A percentile compares a stretch with the other conserved stretches of the same genome.
These are phyloP conservation scores for Ophiosphaerella korrae DNA, from an alignment of 2,329 filamentous ascomycete genomes.

Conservation along the genomic window DNA sequence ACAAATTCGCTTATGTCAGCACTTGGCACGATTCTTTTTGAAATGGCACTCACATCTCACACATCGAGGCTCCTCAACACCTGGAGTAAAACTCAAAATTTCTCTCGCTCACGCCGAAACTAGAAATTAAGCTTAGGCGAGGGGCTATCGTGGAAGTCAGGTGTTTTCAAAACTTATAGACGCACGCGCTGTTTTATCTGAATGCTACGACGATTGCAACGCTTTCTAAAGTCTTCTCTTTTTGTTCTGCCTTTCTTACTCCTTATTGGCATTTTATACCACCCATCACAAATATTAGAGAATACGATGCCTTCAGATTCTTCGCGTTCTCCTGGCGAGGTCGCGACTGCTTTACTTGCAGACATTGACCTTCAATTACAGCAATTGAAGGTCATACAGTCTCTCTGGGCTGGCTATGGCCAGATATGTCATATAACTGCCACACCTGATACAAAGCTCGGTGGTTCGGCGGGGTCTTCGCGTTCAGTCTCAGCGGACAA, in stretches of 20 bases:
- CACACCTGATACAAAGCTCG: conserved; percentile 7
- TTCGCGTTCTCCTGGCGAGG: conserved; percentile 16
- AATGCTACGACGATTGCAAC: conserved; percentile 1
- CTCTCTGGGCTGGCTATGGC: conserved; percentile 56
- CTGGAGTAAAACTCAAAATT: too few species aligned
- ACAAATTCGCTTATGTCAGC: too few species aligned
- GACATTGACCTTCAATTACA: conserved; percentile 29
- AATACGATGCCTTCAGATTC: conserved; percentile 46
- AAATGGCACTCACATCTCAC: too few species aligned
- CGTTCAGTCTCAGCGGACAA: conserved; percentile 7
- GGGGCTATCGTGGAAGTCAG: too few species aligned
- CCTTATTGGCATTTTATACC: background rate
- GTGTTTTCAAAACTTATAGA: background rate
- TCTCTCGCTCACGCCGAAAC: too few species aligned
- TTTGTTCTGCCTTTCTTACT: conserved; percentile 1
- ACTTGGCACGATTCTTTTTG: too few species aligned
- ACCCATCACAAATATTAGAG: background rate
- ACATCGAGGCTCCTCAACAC: too few species aligned
- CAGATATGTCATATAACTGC: conserved; percentile 62
- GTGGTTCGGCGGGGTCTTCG: too few species aligned
- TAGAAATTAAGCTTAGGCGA: too few species aligned
- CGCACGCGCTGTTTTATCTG: too few species aligned
- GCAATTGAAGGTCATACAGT: conserved; percentile 44
- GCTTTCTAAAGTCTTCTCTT: background rate
- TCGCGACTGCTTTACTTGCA: conserved; percentile 36